Evolutionary conservation across 1,139 yeast genomes (phyloP).

Genomic region (Barnettozyma hawaiiensis): DNA sequence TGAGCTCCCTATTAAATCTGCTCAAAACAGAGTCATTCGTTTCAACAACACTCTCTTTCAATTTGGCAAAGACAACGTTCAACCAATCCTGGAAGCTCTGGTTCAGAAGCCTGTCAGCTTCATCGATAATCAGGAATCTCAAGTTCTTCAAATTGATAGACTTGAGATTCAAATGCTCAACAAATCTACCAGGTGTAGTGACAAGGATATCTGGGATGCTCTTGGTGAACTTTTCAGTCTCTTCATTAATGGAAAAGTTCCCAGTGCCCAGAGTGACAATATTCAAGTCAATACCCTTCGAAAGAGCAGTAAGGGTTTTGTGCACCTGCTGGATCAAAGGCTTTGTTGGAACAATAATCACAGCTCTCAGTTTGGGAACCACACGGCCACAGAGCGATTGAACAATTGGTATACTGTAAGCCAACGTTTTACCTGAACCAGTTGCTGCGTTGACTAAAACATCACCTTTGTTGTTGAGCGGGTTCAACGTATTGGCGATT

Average conservation of each 20-base stretch:
- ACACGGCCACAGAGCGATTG: conserved; percentile 57
- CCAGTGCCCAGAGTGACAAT: conserved; percentile 50
- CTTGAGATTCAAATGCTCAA: conserved; percentile 64
- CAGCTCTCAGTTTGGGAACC: conserved; percentile 71
- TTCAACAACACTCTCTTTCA: conserved; percentile 31
- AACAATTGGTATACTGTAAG: conserved; percentile 79
- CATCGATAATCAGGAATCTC: conserved; percentile 78
- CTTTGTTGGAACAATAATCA: conserved; percentile 83
- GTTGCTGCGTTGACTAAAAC: conserved; percentile 89
- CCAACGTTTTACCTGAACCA: conserved; percentile 94
- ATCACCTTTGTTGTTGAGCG: conserved; percentile 54
- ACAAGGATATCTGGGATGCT: conserved; percentile 75
- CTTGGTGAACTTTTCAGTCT: conserved; percentile 42
- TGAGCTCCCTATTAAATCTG: conserved; percentile 32
- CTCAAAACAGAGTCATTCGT: conserved; percentile 27
- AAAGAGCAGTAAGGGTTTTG: conserved; percentile 51
- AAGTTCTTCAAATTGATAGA: conserved; percentile 42
- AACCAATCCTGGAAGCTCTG: conserved; percentile 96
- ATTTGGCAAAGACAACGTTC: conserved; percentile 48
- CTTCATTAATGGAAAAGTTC: conserved; percentile 64
- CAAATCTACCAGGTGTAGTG: conserved; percentile 90
- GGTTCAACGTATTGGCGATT: conserved; percentile 44
- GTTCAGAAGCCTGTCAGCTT: conserved; percentile 86
- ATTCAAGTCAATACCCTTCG: conserved; percentile 62
- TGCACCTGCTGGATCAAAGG: conserved; percentile 83